Evolutionary conservation across 768 basidiomycete genomes (phyloP).

Genomic region (Calocybe indica): DNA sequence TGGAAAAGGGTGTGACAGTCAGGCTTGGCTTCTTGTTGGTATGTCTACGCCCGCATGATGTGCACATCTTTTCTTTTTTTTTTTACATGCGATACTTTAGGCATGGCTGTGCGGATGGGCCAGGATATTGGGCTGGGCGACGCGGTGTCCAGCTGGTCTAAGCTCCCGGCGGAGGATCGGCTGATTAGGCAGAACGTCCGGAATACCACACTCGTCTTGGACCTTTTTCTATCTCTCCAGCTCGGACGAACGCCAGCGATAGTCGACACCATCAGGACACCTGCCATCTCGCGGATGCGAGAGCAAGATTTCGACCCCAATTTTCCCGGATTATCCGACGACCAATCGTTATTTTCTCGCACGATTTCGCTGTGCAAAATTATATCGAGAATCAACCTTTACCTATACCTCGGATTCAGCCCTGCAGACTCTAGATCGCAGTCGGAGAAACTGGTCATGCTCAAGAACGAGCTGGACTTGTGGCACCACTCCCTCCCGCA

Average conservation of each 20-base stretch:
- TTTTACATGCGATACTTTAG: conserved; percentile 2
- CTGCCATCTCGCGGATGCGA: too few relatives aligned
- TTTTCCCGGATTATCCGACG: too few relatives aligned
- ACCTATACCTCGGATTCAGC: conserved; percentile 16
- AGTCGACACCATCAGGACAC: conserved; percentile 17
- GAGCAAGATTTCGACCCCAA: not conserved
- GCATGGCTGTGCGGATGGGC: conserved; percentile 15
- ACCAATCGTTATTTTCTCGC: conserved; percentile 12
- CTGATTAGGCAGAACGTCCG: conserved; percentile 16
- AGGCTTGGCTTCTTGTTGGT: conserved; percentile 22
- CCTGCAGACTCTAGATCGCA: conserved; percentile 4
- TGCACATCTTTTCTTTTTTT: not conserved
- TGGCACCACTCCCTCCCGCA: conserved; percentile 20
- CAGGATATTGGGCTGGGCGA: conserved; percentile 16
- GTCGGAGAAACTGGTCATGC: conserved; percentile 9
- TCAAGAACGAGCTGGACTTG: conserved; percentile 16
- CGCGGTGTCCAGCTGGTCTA: not conserved
- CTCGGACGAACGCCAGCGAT: conserved; percentile 17
- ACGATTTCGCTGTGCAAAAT: conserved; percentile 15
- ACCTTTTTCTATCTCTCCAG: conserved; percentile 21
- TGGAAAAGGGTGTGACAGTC: conserved; percentile 19
- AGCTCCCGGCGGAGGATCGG: conserved; percentile 7
- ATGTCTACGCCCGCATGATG: not conserved
- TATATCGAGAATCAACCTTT: conserved; percentile 20
- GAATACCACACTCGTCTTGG: conserved; percentile 18